Evolutionary conservation across 768 basidiomycete genomes (phyloP).

Genomic region (Fibroporia radiculosa): DNA sequence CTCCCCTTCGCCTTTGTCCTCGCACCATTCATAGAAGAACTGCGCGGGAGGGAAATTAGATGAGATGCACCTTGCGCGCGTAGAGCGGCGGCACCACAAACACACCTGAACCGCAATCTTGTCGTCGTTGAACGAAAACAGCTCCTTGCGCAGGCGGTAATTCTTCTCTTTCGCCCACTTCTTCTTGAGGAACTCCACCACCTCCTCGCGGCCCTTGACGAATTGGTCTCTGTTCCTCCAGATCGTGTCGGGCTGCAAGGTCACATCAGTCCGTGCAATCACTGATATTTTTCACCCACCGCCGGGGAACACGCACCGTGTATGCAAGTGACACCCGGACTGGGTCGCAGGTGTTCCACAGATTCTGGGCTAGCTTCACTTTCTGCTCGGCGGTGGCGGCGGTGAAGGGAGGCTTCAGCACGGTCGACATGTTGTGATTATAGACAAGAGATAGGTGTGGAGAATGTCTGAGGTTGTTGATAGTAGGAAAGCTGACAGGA

Average conservation of each 20-base stretch:
- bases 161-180: conserved; percentile 48
- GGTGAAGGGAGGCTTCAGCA: conserved; percentile 23
- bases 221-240: conserved; percentile 53
- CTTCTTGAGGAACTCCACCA: conserved; percentile 38
- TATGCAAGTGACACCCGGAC: conserved; percentile 37
- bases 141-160: conserved; percentile 45
- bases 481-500: background rate
- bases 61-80: no score
- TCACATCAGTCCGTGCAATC: no score
- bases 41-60: conserved; percentile 6
- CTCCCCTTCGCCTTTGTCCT: conserved; percentile 27
- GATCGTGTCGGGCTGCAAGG: conserved; percentile 32
- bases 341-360: conserved; percentile 40
- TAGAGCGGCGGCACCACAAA: background rate
- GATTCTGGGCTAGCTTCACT: conserved; percentile 43
- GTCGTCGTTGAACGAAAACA: conserved; percentile 46
- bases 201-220: conserved; percentile 33
- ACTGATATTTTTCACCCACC: background rate
- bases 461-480: no score
- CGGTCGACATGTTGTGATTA: conserved; percentile 10
- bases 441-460: no score
- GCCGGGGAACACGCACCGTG: conserved; percentile 23
- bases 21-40: conserved; percentile 42
- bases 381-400: conserved; percentile 30
- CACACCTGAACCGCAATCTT: conserved; percentile 46